Evolutionary conservation across 1,284 basidiomycete species (phyloP), one percentile per base, ranked within the genome.

Genomic region (Sphaerobolus stellatus): DNA sequence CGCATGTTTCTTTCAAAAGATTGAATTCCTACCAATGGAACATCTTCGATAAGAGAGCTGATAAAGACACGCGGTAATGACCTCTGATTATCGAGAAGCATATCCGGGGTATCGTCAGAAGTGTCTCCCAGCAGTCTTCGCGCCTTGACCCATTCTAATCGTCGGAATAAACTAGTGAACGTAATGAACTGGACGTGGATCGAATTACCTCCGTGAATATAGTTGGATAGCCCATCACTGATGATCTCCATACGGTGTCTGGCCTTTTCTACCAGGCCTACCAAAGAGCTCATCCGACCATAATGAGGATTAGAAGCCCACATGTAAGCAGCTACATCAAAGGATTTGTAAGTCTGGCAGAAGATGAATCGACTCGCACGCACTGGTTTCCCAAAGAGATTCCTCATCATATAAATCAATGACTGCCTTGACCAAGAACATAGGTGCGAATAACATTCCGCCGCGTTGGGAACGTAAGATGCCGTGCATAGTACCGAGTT

Each of bases 191-290:
- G n/a, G n/a, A n/a, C n/a, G n/a, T n/a, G n/a, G n/a, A n/a, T n/a
- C n/a, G n/a, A n/a, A n/a, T 7, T 43, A 58, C 57, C 57, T 41
- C 25, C 48, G 14, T 48, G 41, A n/a, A 58, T 53, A 30, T 56
- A 53, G 16, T 28, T 38, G 7, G 22, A 50, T 25, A 45, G 16
- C 24, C 47, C 52, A 38, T 56, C 41, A 31, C 44, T 58, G 11
- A 52, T 30, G 9, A 34, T 45, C 25, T 58, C 57, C 8, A 48
- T 30, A 16, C 54, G 40, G 27, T 27, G 38, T 7, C 48, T 22
- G 5, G 46, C 22, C 22, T 43, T 16, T 38, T 36, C 47, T 22
- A 44, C 38, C 16, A 58, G 24, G 8, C 30, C 29, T 14, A 50
- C 43, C 5, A 58, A 44, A 9, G 56, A 24, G 1, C 30, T 18